Evolutionary conservation across 768 basidiomycete genomes (phyloP).

Genomic region (Mycena polygramma): DNA sequence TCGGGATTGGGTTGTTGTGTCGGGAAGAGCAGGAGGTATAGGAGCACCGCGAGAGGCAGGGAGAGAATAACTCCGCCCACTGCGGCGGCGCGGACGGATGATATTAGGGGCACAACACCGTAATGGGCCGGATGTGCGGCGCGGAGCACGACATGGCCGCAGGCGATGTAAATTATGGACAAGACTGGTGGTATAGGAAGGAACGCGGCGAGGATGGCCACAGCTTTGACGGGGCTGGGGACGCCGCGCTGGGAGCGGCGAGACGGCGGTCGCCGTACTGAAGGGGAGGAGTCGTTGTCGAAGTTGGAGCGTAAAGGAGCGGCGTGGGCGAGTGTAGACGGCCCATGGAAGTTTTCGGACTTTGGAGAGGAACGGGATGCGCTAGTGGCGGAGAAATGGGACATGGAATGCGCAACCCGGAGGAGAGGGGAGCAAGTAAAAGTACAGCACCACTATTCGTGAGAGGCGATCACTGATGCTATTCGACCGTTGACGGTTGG

Average conservation of each 20-base stretch:
- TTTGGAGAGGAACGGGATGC: slow-evolving; percentile 25
- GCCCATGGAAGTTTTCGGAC: slow-evolving; percentile 22
- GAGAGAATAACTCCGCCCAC: slow-evolving; percentile 51
- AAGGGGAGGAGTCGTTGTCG: neutral
- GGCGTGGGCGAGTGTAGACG: neutral
- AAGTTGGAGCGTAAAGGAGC: slow-evolving; percentile 20
- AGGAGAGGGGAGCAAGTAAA: neutral
- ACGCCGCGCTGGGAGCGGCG: slow-evolving; percentile 32
- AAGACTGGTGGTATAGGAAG: slow-evolving; percentile 52
- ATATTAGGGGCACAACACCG: slow-evolving; percentile 39
- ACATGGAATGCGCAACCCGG: slow-evolving; percentile 25
- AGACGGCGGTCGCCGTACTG: slow-evolving; percentile 19
- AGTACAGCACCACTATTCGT: neutral
- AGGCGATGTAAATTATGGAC: slow-evolving; percentile 46
- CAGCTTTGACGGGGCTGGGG: slow-evolving; percentile 22
- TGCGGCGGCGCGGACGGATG: slow-evolving; percentile 50
- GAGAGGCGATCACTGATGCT: slow-evolving; percentile 1
- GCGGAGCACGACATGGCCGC: slow-evolving; percentile 50
- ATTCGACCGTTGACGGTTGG: neutral
- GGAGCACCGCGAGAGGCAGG: slow-evolving; percentile 48
- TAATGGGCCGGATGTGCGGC: slow-evolving; percentile 34
- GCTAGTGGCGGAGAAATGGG: slow-evolving; percentile 26
- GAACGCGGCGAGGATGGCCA: slow-evolving; percentile 42
- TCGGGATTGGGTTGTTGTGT: slow-evolving; percentile 41
- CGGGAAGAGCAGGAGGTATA: slow-evolving; percentile 48